These are phyloP conservation scores for Ceratocystis variospora DNA, from an alignment of 2,329 filamentous ascomycete genomes.

Conservation along the genomic window DNA sequence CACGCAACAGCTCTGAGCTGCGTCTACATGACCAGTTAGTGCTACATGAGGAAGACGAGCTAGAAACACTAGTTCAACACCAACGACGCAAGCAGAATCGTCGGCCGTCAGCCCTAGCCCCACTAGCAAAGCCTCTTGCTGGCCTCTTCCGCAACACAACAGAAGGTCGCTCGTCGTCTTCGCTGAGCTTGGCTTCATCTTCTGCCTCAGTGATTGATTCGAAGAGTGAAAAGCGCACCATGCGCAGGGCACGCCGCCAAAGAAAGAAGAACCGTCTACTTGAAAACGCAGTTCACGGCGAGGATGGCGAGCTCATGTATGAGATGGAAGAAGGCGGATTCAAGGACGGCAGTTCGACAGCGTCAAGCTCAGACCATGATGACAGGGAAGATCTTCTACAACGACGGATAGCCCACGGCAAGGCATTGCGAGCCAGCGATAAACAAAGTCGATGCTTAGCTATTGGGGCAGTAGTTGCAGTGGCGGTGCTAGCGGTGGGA, in stretches of 20 bases:
- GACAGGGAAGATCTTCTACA: slow-evolving; percentile 46
- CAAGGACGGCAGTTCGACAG: slow-evolving; percentile 50
- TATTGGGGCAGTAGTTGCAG: slow-evolving; percentile 36
- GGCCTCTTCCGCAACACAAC: not conserved
- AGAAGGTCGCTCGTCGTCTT: not conserved
- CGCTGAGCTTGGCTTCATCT: not conserved
- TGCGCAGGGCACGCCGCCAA: slow-evolving; percentile 36
- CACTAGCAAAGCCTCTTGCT: slow-evolving; percentile 35
- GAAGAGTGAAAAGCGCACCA: slow-evolving; percentile 35
- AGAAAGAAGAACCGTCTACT: slow-evolving; percentile 41
- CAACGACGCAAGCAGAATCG: slow-evolving; percentile 34
- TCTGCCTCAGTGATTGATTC: not conserved
- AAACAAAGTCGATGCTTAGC: slow-evolving; percentile 24
- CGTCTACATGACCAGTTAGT: slow-evolving; percentile 56
- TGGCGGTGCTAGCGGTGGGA: slow-evolving; percentile 10
- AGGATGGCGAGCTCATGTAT: slow-evolving; percentile 68
- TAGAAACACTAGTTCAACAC: slow-evolving; percentile 44
- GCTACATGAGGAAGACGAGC: slow-evolving; percentile 62
- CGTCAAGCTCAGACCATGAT: slow-evolving; percentile 47
- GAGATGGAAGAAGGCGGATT: slow-evolving; percentile 76
- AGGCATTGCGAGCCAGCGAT: not conserved
- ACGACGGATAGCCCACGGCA: slow-evolving; percentile 35
- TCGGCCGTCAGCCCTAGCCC: slow-evolving; percentile 34
- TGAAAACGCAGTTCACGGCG: slow-evolving; percentile 44
- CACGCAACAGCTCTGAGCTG: slow-evolving; percentile 55